Evolutionary conservation across 169 alveolate species (phyloP).

Genomic region (Babesia microti): DNA sequence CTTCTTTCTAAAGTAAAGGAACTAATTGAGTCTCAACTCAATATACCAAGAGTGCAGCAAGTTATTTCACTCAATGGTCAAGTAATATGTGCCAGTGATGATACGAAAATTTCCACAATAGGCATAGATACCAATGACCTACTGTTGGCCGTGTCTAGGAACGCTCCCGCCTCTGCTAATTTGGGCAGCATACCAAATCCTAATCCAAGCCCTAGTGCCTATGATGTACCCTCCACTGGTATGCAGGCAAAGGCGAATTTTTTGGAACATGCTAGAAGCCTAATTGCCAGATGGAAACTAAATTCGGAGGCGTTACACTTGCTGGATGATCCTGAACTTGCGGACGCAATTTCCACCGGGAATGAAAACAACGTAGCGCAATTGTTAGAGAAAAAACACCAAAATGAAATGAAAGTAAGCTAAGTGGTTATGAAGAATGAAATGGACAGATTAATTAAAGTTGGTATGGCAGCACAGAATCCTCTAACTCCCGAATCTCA

Average conservation of each 20-base stretch:
- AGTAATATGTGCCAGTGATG: slow-evolving; percentile 1
- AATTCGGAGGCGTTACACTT: slow-evolving; percentile 8
- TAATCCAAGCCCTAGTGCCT: background rate
- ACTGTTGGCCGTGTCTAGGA: slow-evolving; percentile 3
- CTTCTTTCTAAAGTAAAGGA: slow-evolving; percentile 4
- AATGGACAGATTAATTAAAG: slow-evolving; percentile 27
- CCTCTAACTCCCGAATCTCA: slow-evolving; percentile 80
- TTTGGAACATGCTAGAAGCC: background rate
- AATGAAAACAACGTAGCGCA: slow-evolving; percentile 9
- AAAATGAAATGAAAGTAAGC: slow-evolving; percentile 6
- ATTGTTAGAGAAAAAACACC: slow-evolving; percentile 7
- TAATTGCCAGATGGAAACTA: background rate
- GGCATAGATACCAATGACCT: slow-evolving; percentile 18
- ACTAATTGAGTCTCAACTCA: slow-evolving; percentile 13
- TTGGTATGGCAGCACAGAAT: slow-evolving; percentile 38
- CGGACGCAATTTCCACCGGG: slow-evolving; percentile 13
- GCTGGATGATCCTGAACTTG: slow-evolving; percentile 3
- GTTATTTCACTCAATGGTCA: slow-evolving; percentile 17
- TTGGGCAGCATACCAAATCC: background rate
- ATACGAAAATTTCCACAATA: slow-evolving; percentile 5
- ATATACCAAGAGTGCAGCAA: slow-evolving; percentile 12
- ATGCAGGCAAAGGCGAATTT: background rate
- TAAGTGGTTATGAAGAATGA: slow-evolving; percentile 11
- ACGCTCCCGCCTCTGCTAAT: background rate
- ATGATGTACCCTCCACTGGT: background rate